These are phyloP conservation scores for Exophiala dermatitidis DNA, from an alignment of 2,329 filamentous ascomycete genomes.

Conservation along the genomic window DNA sequence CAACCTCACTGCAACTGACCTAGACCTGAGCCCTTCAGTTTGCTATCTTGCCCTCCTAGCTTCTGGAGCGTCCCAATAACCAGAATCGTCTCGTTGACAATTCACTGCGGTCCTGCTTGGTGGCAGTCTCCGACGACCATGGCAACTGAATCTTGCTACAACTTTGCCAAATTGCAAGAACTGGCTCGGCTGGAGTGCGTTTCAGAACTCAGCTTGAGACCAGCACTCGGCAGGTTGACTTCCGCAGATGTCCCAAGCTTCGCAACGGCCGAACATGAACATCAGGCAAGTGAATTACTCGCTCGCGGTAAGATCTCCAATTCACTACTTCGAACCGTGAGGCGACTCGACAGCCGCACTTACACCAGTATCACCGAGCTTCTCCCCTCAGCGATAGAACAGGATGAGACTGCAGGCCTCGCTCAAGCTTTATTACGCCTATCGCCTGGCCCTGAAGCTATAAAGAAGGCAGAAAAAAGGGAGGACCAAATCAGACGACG, in stretches of 20 bases:
- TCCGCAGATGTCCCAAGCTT: not conserved
- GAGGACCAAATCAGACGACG: not conserved
- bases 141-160: not conserved
- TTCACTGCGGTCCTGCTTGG: not conserved
- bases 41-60: conserved; percentile 46
- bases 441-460: not conserved
- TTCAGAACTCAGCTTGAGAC: not conserved
- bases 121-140: not conserved
- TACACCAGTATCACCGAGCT: not conserved
- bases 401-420: not conserved
- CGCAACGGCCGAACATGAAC: not conserved
- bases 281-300: not conserved
- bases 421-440: not conserved
- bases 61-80: conserved; percentile 49
- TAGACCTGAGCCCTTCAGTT: no score
- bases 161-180: not conserved
- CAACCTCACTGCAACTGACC: no score
- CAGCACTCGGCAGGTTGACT: not conserved
- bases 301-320: not conserved
- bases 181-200: not conserved
- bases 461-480: not conserved
- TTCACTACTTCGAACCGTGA: not conserved
- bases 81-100: conserved; percentile 31
- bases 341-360: not conserved
- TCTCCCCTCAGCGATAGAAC: not conserved